Conservation (phyloP, 148 eudicot genomes). For the Rhododendron henanense region DNA sequence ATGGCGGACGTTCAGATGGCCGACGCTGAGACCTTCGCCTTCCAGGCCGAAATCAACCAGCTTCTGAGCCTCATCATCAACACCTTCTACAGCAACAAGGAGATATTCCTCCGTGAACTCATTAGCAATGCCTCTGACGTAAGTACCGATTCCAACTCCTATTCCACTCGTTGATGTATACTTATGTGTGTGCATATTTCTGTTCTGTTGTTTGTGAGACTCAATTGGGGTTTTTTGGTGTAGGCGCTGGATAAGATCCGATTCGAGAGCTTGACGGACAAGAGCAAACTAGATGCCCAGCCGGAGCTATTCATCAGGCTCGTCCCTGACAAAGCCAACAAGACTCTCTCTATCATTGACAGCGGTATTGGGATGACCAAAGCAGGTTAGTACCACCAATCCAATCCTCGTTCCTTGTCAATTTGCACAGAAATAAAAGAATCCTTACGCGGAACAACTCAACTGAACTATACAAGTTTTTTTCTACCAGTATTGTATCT, state of each 20-base stretch:
- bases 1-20: constrained; percentile 73
- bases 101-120: constrained; percentile 82
- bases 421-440: background rate
- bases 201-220: background rate
- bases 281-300: constrained; percentile 83
- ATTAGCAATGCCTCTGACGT: constrained; percentile 82
- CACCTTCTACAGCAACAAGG: constrained; percentile 92
- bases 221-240: background rate
- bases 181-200: background rate
- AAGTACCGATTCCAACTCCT: constrained; percentile 6
- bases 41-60: constrained; percentile 90
- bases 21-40: constrained; percentile 77
- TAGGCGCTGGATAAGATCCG: constrained; percentile 88
- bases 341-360: constrained; percentile 77
- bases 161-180: background rate
- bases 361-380: constrained; percentile 95
- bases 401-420: background rate
- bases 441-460: background rate
- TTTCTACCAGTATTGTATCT: background rate
- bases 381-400: constrained; percentile 45
- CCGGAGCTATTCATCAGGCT: constrained; percentile 84
- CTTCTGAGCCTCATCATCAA: constrained; percentile 82
- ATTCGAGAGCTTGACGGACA: constrained; percentile 84
- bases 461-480: background rate
- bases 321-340: constrained; percentile 82